These are phyloP conservation scores for Cucurbita maxima DNA, from an alignment of 306 rosid genomes.

Conservation along the genomic window DNA sequence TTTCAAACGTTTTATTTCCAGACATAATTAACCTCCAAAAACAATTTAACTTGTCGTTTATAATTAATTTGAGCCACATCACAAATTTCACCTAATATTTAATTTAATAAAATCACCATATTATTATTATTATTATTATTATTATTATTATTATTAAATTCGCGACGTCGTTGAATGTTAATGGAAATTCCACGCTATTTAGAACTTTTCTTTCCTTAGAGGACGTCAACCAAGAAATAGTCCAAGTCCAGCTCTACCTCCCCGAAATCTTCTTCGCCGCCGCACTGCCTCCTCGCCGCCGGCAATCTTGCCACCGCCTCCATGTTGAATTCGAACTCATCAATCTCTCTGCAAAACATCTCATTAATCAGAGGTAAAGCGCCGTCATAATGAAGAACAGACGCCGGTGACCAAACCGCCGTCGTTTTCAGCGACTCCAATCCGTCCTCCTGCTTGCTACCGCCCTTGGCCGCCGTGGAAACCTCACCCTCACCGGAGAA, in stretches of 20 bases:
- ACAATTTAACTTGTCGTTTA: not conserved
- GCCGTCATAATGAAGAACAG: constrained; percentile 32
- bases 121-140: not conserved
- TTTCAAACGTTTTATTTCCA: too few species aligned
- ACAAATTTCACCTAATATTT: not conserved
- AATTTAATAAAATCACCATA: not conserved
- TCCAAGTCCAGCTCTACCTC: constrained; percentile 65
- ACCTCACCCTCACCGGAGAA: constrained; percentile 20
- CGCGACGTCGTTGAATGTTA: not conserved
- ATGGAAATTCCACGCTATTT: not conserved
- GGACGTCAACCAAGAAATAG: constrained; percentile 34
- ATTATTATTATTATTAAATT: not conserved
- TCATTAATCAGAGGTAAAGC: constrained; percentile 4
- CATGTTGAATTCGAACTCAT: constrained; percentile 27
- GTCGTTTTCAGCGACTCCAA: not conserved
- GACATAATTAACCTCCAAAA: too few species aligned
- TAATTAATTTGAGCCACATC: not conserved
- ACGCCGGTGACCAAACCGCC: constrained; percentile 35
- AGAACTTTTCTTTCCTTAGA: not conserved
- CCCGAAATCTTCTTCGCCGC: constrained; percentile 41
- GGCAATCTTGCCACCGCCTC: constrained; percentile 33
- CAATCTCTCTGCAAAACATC: constrained; percentile 20
- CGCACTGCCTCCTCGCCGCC: constrained; percentile 20
- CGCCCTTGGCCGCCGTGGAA: not conserved
- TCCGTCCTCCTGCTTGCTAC: not conserved